Evolutionary conservation across 1,139 yeast species (phyloP), one percentile per base, ranked within the genome.

Genomic region (Zygosaccharomyces sapae): DNA sequence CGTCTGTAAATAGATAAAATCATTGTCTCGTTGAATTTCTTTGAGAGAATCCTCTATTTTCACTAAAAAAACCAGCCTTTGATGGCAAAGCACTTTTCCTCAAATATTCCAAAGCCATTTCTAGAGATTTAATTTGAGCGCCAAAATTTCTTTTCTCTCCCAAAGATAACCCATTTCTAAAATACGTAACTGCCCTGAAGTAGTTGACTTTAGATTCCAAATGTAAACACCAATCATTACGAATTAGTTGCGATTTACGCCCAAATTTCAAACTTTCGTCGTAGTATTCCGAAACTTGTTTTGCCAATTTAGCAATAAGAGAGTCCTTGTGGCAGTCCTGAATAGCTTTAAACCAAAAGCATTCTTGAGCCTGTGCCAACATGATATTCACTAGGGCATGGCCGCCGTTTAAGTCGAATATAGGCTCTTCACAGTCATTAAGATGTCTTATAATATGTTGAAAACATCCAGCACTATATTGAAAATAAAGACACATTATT

Each of bases 311-410:
- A 0, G 94, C 75, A 3, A 88, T 67, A 3, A 81, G 71, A 0
- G 83, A 70, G 59, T 85, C 80, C 58, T 82, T 84, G 59, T 80
- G 65, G 2, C 72, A 69, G 10, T 74, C 76, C 33, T 69, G 64
- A 0, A 77, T 67, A 0, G 96, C 90, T 58, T 82, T 82, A 43
- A 77, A 80, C 96, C 96, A 89, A 47, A 84, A 80, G 7, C 80
- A 74, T 61, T 90, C 97, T 63, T 89, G 96, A 0, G 96, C 94
- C 58, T 88, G 95, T 0, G 95, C 95, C 34, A 86, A 62, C 77
- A 80, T 78, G 19, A 88, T 56, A n/a, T 49, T 51, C 33, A 71
- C 59, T 38, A 81, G 59, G 2, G 77, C 67, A 5, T 67, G 66
- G 9, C 79, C 55, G 0, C 79, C 71, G 10, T 69, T 70, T 0